phyloP scores from a whole-genome alignment of 176 grass and related monocot species.

The Panicum miliaceum region DNA sequence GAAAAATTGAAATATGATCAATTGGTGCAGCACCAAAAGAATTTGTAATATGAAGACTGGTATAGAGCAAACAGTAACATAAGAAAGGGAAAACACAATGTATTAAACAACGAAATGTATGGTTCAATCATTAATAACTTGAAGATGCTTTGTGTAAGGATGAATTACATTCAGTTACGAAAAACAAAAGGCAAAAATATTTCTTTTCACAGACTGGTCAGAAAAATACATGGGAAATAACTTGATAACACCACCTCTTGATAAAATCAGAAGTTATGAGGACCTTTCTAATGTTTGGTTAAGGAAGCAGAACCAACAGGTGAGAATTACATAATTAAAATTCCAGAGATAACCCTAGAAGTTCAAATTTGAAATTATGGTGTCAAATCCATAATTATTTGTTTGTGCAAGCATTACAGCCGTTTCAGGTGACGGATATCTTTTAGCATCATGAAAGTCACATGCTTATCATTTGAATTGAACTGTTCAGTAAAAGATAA shows the following conservation, averaged over 20 bases:
- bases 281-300: background rate
- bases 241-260: background rate
- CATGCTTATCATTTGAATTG: background rate
- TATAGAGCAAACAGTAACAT: background rate
- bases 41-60: conserved; percentile 13
- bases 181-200: background rate
- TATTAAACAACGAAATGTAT: background rate
- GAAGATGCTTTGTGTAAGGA: conserved; percentile 20
- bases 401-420: background rate
- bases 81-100: background rate
- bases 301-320: conserved; percentile 14
- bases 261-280: background rate
- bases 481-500: background rate
- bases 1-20: conserved; percentile 39
- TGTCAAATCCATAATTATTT: background rate
- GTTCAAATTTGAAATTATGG: background rate
- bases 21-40: conserved; percentile 23
- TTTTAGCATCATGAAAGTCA: conserved; percentile 14
- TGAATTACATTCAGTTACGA: background rate
- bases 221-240: background rate
- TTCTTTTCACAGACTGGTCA: background rate
- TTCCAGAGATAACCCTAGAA: background rate
- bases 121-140: conserved; percentile 12
- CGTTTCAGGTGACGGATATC: conserved; percentile 5
- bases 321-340: background rate